Evolutionary conservation across 148 eudicot genomes (phyloP).

Genomic region (Vaccinium vitisidaea): DNA sequence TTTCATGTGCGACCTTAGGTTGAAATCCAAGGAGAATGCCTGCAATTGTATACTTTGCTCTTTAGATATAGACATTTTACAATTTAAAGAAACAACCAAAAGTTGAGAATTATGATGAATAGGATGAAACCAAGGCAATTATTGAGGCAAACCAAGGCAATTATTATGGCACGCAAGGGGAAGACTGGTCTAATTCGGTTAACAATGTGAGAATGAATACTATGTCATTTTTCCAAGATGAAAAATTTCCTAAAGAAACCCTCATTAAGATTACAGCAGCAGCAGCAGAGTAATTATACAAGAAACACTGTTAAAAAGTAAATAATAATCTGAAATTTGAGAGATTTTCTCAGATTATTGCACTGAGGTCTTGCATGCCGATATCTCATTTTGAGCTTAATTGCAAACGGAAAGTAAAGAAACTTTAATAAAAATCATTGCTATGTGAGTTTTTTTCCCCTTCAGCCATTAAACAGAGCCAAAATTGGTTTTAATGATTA

Average conservation of each 20-base stretch:
- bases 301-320: not conserved
- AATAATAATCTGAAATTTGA: not conserved
- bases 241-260: not conserved
- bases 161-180: not conserved
- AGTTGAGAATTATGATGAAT: not conserved
- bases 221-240: not conserved
- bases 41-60: slow-evolving; percentile 27
- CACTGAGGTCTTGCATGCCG: not conserved
- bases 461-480: not conserved
- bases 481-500: slow-evolving; percentile 1
- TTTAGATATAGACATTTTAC: not conserved
- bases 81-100: not conserved
- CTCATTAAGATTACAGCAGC: not conserved
- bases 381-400: not conserved
- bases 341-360: not conserved
- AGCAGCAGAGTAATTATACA: not conserved
- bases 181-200: not conserved
- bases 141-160: not conserved
- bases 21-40: slow-evolving; percentile 98
- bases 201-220: not conserved
- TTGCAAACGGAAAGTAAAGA: not conserved
- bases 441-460: not conserved
- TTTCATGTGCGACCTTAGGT: slow-evolving; percentile 94
- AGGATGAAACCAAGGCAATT: not conserved
- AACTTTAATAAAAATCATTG: not conserved